Conservation (phyloP, 345 rosid species). For the Acer saccharum region DNA sequence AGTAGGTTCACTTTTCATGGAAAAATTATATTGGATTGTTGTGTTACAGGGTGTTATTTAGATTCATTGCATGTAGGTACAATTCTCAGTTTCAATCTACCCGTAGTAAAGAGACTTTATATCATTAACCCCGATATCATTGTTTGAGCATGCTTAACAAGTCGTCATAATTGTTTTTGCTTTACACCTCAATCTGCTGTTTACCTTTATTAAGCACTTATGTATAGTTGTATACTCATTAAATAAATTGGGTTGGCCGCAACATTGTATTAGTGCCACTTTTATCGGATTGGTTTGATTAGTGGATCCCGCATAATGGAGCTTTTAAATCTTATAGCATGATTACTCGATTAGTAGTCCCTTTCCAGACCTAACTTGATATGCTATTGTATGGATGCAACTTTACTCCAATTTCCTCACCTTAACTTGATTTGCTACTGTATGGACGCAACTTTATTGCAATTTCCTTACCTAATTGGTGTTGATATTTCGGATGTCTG, state of each 20-base stretch:
- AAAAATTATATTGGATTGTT: slow-evolving; percentile 15
- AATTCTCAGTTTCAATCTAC: slow-evolving; percentile 23
- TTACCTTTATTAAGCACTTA: slow-evolving; percentile 35
- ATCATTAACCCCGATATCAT: slow-evolving; percentile 39
- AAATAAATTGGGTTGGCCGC: slow-evolving; percentile 29
- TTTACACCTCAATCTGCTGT: slow-evolving; percentile 34
- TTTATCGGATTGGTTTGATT: slow-evolving; percentile 24
- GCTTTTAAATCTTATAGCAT: slow-evolving; percentile 23
- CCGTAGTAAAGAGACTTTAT: slow-evolving; percentile 35
- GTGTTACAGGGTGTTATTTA: slow-evolving; percentile 17
- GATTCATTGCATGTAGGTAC: slow-evolving; percentile 34
- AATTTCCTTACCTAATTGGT: slow-evolving; percentile 12
- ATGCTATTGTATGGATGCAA: slow-evolving; percentile 5
- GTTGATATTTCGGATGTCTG: slow-evolving; percentile 9
- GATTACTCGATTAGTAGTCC: slow-evolving; percentile 16
- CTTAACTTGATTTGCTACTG: slow-evolving; percentile 21
- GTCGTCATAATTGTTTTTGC: slow-evolving; percentile 43
- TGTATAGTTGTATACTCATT: slow-evolving; percentile 26
- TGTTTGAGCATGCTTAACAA: slow-evolving; percentile 51
- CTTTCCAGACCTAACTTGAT: slow-evolving; percentile 31
- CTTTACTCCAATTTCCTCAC: neutral
- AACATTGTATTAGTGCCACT: slow-evolving; percentile 20
- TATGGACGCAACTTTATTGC: slow-evolving; percentile 15
- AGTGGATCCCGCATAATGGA: slow-evolving; percentile 43
- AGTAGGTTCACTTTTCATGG: neutral